Evolutionary conservation across 495 filamentous ascomycete species (phyloP).

Genomic region (Pseudomonodictys pantanalensis): DNA sequence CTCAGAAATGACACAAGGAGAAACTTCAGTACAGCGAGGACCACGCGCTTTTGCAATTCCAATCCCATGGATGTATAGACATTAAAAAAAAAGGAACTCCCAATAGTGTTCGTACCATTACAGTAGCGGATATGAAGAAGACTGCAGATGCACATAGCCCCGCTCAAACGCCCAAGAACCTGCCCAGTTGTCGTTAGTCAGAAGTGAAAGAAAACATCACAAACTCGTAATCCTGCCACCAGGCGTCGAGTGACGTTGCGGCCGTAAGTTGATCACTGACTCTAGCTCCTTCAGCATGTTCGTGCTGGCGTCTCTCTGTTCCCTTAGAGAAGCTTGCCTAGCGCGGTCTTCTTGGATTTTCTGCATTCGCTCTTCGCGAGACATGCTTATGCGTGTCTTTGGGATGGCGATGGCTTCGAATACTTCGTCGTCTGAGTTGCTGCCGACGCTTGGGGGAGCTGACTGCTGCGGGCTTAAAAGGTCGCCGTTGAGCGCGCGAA

Average conservation of each 20-base stretch:
- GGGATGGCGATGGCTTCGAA: conserved; percentile 87
- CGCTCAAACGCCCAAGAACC: not conserved
- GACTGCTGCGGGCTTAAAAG: conserved; percentile 36
- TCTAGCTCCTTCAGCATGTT: conserved; percentile 90
- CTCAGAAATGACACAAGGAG: no score
- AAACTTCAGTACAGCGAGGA: no score
- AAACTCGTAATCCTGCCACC: conserved; percentile 26
- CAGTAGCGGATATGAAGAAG: no score
- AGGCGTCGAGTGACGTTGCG: conserved; percentile 40
- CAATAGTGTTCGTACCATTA: no score
- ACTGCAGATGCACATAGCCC: not conserved
- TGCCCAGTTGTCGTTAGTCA: conserved; percentile 2
- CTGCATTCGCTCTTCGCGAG: conserved; percentile 80
- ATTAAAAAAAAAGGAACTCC: no score
- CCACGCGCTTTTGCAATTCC: no score
- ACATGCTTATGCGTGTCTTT: conserved; percentile 61
- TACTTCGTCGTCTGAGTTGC: conserved; percentile 63
- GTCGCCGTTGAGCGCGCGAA: conserved; percentile 72
- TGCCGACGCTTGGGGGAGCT: conserved; percentile 43
- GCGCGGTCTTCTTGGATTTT: conserved; percentile 87
- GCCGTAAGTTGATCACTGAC: conserved; percentile 77
- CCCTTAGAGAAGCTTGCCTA: conserved; percentile 61
- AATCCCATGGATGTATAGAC: no score
- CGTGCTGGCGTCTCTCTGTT: conserved; percentile 73
- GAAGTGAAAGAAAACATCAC: conserved; percentile 12